Conservation (phyloP, 352 stramenopile species). For the Globisporangium megalacanthum region DNA sequence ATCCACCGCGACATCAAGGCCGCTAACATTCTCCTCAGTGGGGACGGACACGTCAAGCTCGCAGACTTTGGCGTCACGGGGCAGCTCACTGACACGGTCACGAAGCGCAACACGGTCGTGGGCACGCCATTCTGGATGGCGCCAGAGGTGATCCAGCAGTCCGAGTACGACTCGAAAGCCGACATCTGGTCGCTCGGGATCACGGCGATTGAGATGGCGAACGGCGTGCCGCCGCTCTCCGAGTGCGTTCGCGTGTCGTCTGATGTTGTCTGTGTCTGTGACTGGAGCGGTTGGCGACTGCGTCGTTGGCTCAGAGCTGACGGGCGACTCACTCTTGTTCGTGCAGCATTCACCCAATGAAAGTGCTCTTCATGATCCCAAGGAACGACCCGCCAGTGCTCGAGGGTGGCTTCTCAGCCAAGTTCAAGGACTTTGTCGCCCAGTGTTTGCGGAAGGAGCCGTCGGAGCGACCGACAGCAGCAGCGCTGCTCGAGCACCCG, state of each 20-base stretch:
- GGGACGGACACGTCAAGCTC: constrained; percentile 75
- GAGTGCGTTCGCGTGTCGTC: constrained; percentile 34
- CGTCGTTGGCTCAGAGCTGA: too few relatives aligned
- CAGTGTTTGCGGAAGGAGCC: constrained; percentile 87
- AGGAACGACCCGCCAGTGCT: constrained; percentile 89
- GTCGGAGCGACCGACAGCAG: constrained; percentile 74
- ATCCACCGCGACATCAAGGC: constrained; percentile 85
- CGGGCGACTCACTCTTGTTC: neutral
- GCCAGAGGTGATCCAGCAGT: constrained; percentile 79
- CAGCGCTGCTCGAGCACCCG: constrained; percentile 81
- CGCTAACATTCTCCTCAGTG: constrained; percentile 76
- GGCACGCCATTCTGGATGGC: constrained; percentile 99
- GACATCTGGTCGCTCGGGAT: constrained; percentile 99
- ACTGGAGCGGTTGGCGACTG: neutral
- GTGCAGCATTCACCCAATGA: constrained; percentile 95
- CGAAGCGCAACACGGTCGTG: constrained; percentile 97
- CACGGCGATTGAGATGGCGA: constrained; percentile 98
- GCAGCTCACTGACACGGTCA: constrained; percentile 96
- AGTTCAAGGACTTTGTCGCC: constrained; percentile 87
- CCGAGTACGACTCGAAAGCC: constrained; percentile 94
- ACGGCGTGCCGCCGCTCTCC: constrained; percentile 92
- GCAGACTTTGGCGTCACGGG: constrained; percentile 88
- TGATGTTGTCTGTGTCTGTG: neutral
- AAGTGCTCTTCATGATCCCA: constrained; percentile 99
- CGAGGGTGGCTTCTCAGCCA: constrained; percentile 62